These are phyloP conservation scores for Aspergillus bombycis DNA, from an alignment of 2,329 filamentous ascomycete genomes.

Conservation along the genomic window DNA sequence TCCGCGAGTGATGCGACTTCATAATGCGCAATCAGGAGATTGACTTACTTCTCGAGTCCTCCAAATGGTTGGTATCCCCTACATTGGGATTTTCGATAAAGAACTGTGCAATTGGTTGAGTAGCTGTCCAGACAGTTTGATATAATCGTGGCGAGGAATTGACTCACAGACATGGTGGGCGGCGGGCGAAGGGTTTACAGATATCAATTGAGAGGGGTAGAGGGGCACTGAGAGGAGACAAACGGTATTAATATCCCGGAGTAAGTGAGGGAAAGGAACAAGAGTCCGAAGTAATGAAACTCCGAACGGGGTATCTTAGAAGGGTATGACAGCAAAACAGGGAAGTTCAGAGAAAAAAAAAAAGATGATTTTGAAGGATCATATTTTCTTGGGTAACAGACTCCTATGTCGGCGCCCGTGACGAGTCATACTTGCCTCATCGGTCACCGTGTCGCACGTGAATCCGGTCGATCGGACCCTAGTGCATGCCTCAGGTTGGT, in stretches of 20 bases:
- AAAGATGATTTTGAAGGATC: too few species aligned
- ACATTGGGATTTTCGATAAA: slow-evolving; percentile 79
- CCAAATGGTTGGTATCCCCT: slow-evolving; percentile 71
- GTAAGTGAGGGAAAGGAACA: background rate
- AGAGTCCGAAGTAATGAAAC: background rate
- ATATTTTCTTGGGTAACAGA: background rate
- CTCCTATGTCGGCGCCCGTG: slow-evolving; percentile 3
- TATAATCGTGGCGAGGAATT: slow-evolving; percentile 6
- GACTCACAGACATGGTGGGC: slow-evolving; percentile 40
- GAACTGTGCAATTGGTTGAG: slow-evolving; percentile 54
- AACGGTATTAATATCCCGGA: background rate
- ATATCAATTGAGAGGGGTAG: background rate
- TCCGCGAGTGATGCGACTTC: background rate
- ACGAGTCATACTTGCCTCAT: slow-evolving; percentile 4
- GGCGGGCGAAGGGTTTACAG: background rate
- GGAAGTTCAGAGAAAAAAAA: background rate
- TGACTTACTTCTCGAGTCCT: slow-evolving; percentile 81
- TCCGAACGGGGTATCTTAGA: background rate
- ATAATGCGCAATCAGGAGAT: slow-evolving; percentile 6
- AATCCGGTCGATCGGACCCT: background rate
- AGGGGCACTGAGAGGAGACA: background rate
- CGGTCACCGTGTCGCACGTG: slow-evolving; percentile 1
- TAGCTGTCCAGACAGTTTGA: slow-evolving; percentile 1
- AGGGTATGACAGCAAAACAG: background rate
- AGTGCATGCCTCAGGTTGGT: background rate